Evolutionary conservation across 768 basidiomycete species (phyloP).

Genomic region (Mycena latifolia): DNA sequence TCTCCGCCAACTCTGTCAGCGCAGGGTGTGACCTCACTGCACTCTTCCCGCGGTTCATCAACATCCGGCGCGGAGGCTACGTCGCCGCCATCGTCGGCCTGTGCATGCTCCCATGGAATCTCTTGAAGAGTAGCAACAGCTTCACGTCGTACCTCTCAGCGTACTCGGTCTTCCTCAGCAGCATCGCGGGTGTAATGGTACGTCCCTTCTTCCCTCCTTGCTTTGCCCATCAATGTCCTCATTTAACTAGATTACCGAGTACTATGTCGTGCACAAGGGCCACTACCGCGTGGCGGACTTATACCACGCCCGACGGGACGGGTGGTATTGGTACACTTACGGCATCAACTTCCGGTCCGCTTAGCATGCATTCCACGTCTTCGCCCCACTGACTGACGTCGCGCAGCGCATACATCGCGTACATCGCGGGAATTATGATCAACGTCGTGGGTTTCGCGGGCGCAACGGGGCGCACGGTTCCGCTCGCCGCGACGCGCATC

Average conservation of each 20-base stretch:
- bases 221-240: background rate
- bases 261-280: constrained; percentile 79
- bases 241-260: constrained; percentile 73
- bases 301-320: constrained; percentile 66
- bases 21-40: constrained; percentile 89
- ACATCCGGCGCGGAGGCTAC: constrained; percentile 88
- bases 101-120: constrained; percentile 83
- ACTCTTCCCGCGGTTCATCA: constrained; percentile 82
- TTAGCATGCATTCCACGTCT: constrained; percentile 17
- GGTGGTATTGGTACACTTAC: constrained; percentile 82
- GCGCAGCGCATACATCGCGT: constrained; percentile 72
- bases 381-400: background rate
- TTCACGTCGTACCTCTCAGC: constrained; percentile 88
- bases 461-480: constrained; percentile 73
- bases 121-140: constrained; percentile 77
- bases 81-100: constrained; percentile 84
- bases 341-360: constrained; percentile 79
- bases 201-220: constrained; percentile 32
- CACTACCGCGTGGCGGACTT: constrained; percentile 80
- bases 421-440: constrained; percentile 81
- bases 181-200: constrained; percentile 87
- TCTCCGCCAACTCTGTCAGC: constrained; percentile 86
- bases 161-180: constrained; percentile 85
- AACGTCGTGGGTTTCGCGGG: constrained; percentile 88
- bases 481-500: constrained; percentile 77